A percentile compares a stretch with the other conserved stretches of the same genome.
phyloP scores from a whole-genome alignment of 2,329 filamentous ascomycete species.

The Neopestalotiopsis rosae region DNA sequence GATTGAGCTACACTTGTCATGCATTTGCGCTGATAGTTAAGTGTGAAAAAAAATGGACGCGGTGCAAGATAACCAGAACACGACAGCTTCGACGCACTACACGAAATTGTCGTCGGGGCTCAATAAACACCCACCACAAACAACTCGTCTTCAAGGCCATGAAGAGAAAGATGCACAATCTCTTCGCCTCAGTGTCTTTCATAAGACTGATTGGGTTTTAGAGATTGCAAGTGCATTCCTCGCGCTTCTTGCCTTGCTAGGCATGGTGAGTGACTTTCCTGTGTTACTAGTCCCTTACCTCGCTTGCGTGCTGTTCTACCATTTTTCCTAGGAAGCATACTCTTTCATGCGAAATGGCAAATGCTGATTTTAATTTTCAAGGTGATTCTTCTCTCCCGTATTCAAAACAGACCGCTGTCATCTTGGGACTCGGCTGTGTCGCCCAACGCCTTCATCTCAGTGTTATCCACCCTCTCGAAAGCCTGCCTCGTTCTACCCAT shows the following conservation, averaged over 20 bases:
- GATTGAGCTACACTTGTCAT: background rate
- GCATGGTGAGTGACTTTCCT: background rate
- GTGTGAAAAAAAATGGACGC: background rate
- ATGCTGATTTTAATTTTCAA: too few species aligned
- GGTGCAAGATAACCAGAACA: background rate
- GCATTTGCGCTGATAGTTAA: background rate
- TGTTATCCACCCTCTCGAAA: conserved; percentile 7
- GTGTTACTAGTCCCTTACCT: too few species aligned
- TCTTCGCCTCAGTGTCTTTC: background rate
- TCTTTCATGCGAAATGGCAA: too few species aligned
- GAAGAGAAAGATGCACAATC: background rate
- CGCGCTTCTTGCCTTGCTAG: background rate
- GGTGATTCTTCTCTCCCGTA: background rate
- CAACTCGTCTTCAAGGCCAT: background rate
- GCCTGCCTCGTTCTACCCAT: conserved; percentile 6
- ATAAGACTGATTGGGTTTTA: conserved; percentile 6
- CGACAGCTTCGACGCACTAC: background rate
- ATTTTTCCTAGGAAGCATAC: too few species aligned
- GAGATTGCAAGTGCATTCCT: background rate
- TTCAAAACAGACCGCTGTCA: background rate
- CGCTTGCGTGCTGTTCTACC: too few species aligned
- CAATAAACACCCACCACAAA: background rate
- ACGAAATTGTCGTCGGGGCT: background rate
- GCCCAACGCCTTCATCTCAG: conserved; percentile 9
- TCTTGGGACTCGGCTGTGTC: conserved; percentile 7